These are phyloP conservation scores for Candida berthetii DNA, from an alignment of 805 yeast species.

Conservation along the genomic window DNA sequence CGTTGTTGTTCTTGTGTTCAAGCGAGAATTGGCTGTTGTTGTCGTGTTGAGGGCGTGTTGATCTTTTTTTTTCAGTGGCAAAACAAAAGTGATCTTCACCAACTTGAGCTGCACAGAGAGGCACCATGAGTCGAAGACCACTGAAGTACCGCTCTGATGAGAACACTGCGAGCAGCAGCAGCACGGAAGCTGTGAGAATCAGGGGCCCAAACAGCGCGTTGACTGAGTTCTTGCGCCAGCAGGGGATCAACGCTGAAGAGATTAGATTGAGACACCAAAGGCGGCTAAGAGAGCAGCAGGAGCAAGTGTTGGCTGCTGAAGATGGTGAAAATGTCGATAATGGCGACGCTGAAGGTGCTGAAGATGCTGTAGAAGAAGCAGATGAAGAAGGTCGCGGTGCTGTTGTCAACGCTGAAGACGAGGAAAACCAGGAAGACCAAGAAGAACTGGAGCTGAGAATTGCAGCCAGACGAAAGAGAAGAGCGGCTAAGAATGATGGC, in stretches of 20 bases:
- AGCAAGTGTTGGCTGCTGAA: background rate
- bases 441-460: constrained; percentile 26
- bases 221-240: constrained; percentile 81
- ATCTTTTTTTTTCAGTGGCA: background rate
- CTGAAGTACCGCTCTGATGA: constrained; percentile 17
- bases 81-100: background rate
- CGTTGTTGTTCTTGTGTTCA: background rate
- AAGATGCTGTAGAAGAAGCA: constrained; percentile 23
- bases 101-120: background rate
- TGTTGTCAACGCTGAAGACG: constrained; percentile 24
- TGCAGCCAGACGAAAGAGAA: constrained; percentile 21
- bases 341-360: constrained; percentile 24
- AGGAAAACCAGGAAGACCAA: constrained; percentile 23
- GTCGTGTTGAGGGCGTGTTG: background rate
- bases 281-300: constrained; percentile 13
- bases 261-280: constrained; percentile 47
- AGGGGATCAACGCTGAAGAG: constrained; percentile 81
- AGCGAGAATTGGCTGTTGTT: background rate
- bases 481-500: constrained; percentile 20
- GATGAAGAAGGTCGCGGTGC: too few species aligned
- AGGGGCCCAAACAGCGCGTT: constrained; percentile 76
- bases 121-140: constrained; percentile 20
- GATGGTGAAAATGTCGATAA: constrained; percentile 9
- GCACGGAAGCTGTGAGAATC: constrained; percentile 15
- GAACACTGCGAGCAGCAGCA: background rate